Evolutionary conservation across 164 flowering plant genomes (phyloP).

Genomic region (Dillenia turbinata): DNA sequence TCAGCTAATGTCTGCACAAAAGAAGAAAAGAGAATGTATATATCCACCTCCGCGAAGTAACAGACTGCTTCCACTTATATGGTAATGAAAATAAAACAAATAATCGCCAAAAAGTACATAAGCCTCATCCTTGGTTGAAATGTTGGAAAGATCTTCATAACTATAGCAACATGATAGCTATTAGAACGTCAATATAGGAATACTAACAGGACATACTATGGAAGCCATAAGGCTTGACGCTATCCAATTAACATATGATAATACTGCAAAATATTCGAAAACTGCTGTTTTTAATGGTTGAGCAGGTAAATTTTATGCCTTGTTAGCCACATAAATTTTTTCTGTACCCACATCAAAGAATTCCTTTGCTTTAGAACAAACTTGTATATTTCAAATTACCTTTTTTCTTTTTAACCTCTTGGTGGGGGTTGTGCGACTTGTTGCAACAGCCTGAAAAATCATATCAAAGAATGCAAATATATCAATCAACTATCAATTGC

Average conservation of each 20-base stretch:
- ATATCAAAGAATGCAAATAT: neutral
- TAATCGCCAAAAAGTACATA: too few species aligned
- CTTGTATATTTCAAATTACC: constrained; percentile 20
- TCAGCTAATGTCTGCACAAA: constrained; percentile 39
- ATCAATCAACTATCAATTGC: neutral
- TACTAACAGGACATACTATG: too few species aligned
- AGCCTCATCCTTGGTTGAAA: too few species aligned
- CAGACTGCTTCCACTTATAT: neutral
- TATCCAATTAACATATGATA: too few species aligned
- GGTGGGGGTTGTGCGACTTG: constrained; percentile 16
- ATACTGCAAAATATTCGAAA: too few species aligned
- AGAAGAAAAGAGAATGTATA: neutral
- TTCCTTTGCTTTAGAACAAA: neutral
- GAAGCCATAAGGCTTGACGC: too few species aligned
- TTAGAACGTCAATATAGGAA: too few species aligned
- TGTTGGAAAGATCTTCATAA: too few species aligned
- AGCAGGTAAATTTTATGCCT: too few species aligned
- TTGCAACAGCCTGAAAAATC: constrained; percentile 22
- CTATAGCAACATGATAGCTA: too few species aligned
- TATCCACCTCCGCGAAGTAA: neutral
- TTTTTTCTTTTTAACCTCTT: constrained; percentile 51
- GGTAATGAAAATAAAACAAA: neutral
- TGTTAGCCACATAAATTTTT: neutral
- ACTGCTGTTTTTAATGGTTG: too few species aligned
- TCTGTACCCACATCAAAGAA: neutral